Evolutionary conservation across 2,329 filamentous ascomycete species (phyloP).

Genomic region (Arthrinium puccinioides): DNA sequence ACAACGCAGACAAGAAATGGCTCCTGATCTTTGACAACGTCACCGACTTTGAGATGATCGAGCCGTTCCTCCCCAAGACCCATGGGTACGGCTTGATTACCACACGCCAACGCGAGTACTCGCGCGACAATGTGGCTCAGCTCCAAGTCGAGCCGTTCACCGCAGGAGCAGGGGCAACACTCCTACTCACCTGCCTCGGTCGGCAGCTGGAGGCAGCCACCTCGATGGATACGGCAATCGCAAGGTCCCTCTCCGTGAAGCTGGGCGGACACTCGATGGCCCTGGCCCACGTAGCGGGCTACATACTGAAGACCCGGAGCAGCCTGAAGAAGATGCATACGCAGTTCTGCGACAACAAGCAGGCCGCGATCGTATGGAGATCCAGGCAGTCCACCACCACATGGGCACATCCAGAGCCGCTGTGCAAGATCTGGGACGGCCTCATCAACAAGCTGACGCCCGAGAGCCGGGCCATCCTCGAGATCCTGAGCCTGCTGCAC

Average conservation of each 20-base stretch:
- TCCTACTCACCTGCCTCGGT: too few relatives aligned
- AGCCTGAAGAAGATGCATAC: neutral
- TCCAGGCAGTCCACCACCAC: neutral
- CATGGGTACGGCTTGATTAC: neutral
- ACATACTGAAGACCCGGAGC: neutral
- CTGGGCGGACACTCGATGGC: neutral
- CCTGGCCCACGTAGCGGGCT: neutral
- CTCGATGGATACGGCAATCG: too few relatives aligned
- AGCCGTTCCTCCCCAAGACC: neutral
- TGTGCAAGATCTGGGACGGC: neutral
- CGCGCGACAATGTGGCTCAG: too few relatives aligned
- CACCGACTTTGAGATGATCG: neutral
- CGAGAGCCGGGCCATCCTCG: neutral
- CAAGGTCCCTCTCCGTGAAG: neutral
- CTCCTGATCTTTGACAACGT: neutral
- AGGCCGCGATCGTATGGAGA: neutral
- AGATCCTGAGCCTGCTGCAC: neutral
- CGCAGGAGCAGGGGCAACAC: too few relatives aligned
- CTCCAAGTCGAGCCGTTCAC: too few relatives aligned
- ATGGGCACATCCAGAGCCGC: neutral
- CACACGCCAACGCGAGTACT: too few relatives aligned
- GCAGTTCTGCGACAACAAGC: neutral
- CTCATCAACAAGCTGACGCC: neutral
- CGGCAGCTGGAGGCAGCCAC: neutral
- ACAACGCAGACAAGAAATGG: constrained; percentile 1